Conservation (phyloP, 2,329 filamentous ascomycete species). For the Penicillium sp. region DNA sequence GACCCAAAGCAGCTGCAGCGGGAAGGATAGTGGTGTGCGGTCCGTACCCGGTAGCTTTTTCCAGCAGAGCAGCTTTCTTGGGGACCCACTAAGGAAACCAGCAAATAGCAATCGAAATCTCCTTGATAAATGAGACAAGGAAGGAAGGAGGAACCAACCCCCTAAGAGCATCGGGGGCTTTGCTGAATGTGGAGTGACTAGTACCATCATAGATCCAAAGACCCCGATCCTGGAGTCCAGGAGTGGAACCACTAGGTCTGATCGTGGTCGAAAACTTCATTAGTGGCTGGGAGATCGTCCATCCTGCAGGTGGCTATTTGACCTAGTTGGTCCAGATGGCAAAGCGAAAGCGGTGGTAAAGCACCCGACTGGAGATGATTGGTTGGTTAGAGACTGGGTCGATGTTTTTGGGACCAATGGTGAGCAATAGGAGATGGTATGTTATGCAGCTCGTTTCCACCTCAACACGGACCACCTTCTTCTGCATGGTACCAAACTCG, state of each 20-base stretch:
- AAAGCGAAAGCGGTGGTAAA: constrained; percentile 22
- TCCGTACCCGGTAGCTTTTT: constrained; percentile 24
- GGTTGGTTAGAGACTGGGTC: constrained; percentile 7
- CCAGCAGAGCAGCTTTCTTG: constrained; percentile 16
- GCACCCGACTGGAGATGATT: constrained; percentile 14
- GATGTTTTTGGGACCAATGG: constrained; percentile 10
- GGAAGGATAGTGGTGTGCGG: constrained; percentile 18
- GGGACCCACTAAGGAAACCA: not conserved
- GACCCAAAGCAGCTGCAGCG: constrained; percentile 14
- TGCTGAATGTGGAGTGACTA: constrained; percentile 1
- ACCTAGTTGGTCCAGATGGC: constrained; percentile 32
- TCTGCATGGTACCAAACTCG: constrained; percentile 11
- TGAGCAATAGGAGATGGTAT: constrained; percentile 13
- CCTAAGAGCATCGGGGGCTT: not conserved
- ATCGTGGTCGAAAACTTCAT: constrained; percentile 20
- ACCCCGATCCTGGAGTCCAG: constrained; percentile 7
- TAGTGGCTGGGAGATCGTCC: constrained; percentile 27
- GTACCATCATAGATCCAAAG: constrained; percentile 11
- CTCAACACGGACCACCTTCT: constrained; percentile 11
- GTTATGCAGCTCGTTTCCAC: constrained; percentile 19
- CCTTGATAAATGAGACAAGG: not conserved
- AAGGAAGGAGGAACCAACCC: not conserved
- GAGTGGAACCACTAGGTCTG: constrained; percentile 10
- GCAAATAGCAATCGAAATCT: not conserved
- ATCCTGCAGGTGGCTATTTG: constrained; percentile 34